Evolutionary conservation across 192 early-diverging fungal species (phyloP).

Genomic region (Anaeromyces robustus): DNA sequence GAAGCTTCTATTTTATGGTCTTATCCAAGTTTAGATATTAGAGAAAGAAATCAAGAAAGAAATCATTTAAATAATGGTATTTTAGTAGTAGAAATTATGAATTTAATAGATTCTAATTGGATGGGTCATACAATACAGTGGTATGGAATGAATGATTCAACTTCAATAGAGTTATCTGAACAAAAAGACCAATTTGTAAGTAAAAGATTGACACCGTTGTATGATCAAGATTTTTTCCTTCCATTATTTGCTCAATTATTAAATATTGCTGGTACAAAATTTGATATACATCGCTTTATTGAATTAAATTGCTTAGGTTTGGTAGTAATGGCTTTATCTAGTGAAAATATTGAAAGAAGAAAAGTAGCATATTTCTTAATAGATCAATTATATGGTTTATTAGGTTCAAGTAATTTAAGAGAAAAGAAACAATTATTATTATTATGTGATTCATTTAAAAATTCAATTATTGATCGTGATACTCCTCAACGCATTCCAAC

Average conservation of each 20-base stretch:
- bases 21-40: conserved; percentile 12
- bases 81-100: conserved; percentile 31
- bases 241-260: conserved; percentile 47
- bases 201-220: conserved; percentile 16
- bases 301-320: conserved; percentile 56
- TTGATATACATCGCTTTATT: conserved; percentile 46
- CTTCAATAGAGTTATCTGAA: conserved; percentile 7
- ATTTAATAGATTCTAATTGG: conserved; percentile 37
- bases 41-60: conserved; percentile 18
- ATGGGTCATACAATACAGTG: conserved; percentile 43
- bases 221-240: conserved; percentile 55
- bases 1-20: conserved; percentile 40
- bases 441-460: conserved; percentile 46
- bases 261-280: conserved; percentile 14
- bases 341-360: conserved; percentile 29
- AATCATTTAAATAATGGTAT: conserved; percentile 11
- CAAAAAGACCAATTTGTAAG: conserved; percentile 5
- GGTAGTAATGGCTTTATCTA: conserved; percentile 44
- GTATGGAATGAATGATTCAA: conserved; percentile 23
- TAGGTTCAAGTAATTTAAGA: conserved; percentile 30
- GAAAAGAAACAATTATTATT: conserved; percentile 57
- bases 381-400: conserved; percentile 39
- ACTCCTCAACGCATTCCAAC: conserved; percentile 40
- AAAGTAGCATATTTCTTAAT: conserved; percentile 45
- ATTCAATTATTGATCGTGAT: conserved; percentile 38